phyloP scores from a whole-genome alignment of 331 rosid genomes.

The Quercus phellos region DNA sequence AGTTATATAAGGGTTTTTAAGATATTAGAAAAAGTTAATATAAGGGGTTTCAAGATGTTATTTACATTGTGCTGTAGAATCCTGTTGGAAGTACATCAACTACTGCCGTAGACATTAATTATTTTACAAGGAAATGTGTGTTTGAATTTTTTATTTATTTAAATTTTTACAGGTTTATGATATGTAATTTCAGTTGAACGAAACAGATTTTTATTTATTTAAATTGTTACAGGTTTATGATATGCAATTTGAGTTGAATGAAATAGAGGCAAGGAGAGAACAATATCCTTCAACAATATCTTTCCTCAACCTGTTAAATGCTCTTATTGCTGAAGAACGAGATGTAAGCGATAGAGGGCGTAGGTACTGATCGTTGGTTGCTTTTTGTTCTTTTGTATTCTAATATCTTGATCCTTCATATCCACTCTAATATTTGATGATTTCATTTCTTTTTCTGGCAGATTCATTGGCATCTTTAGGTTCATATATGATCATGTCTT shows the following conservation, averaged over 20 bases:
- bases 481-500: conserved; percentile 91
- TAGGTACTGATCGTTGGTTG: conserved; percentile 46
- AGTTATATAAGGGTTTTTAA: background rate
- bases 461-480: conserved; percentile 93
- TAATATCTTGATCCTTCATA: background rate
- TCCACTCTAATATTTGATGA: conserved; percentile 7
- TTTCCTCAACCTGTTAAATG: conserved; percentile 83
- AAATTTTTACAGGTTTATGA: conserved; percentile 76
- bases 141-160: background rate
- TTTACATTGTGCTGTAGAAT: background rate
- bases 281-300: conserved; percentile 93
- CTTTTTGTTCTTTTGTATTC: conserved; percentile 8
- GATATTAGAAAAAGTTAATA: too few species aligned
- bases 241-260: conserved; percentile 92
- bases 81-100: background rate
- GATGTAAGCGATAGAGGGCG: conserved; percentile 87
- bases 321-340: conserved; percentile 83
- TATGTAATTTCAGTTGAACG: conserved; percentile 91
- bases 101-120: background rate
- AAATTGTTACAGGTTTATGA: conserved; percentile 75
- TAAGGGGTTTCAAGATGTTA: background rate
- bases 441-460: conserved; percentile 26
- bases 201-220: conserved; percentile 44
- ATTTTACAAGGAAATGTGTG: background rate
- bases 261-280: conserved; percentile 93